A percentile compares a stretch with the other conserved stretches of the same genome.
phyloP scores from a whole-genome alignment of 768 basidiomycete genomes.

The Termitomyces sp. region DNA sequence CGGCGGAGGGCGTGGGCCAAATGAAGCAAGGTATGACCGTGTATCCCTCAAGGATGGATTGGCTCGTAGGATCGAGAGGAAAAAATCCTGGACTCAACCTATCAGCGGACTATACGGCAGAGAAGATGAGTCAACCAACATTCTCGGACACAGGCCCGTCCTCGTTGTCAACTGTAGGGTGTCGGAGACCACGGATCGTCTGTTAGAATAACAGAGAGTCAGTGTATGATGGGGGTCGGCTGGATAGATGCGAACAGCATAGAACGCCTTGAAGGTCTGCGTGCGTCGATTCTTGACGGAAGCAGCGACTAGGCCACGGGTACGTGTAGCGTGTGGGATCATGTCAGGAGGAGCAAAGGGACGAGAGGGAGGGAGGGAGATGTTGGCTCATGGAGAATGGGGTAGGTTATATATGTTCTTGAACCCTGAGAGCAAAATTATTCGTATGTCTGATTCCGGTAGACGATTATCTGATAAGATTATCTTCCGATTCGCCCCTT shows the following conservation, averaged over 20 bases:
- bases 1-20: slow-evolving; percentile 61
- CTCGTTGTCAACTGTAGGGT: slow-evolving; percentile 33
- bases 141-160: slow-evolving; percentile 46
- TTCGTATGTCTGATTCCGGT: slow-evolving; percentile 12
- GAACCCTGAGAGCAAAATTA: slow-evolving; percentile 17
- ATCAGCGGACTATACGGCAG: slow-evolving; percentile 12
- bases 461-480: slow-evolving; percentile 30
- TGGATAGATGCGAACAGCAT: slow-evolving; percentile 43
- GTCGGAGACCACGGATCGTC: slow-evolving; percentile 40
- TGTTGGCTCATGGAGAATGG: slow-evolving; percentile 27
- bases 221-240: slow-evolving; percentile 9
- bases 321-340: slow-evolving; percentile 33
- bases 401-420: slow-evolving; percentile 28
- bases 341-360: slow-evolving; percentile 23
- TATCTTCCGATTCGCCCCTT: neutral
- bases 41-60: slow-evolving; percentile 92
- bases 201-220: slow-evolving; percentile 19
- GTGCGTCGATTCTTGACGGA: slow-evolving; percentile 33
- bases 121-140: slow-evolving; percentile 31
- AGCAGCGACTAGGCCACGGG: slow-evolving; percentile 30
- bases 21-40: slow-evolving; percentile 87
- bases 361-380: slow-evolving; percentile 15
- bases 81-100: slow-evolving; percentile 74
- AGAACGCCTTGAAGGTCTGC: slow-evolving; percentile 47
- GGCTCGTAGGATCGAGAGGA: slow-evolving; percentile 89